Evolutionary conservation across 1,139 yeast species (phyloP), one percentile per base, ranked within the genome.

Genomic region (Yamadazyma jaroonii): DNA sequence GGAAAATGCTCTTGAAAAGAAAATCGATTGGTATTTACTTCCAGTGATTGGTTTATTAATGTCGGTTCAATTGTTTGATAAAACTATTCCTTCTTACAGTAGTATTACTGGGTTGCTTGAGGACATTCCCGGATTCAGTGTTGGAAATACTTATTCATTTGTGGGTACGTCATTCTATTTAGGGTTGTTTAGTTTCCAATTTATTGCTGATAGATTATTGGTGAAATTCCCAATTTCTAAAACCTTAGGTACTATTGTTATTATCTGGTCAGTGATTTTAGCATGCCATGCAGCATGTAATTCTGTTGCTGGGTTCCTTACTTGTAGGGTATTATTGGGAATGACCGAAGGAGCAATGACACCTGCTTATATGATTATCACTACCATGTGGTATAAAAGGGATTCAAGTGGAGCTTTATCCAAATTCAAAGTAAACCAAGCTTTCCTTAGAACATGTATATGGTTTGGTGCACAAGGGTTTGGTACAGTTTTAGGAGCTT

Each of bases 61-160:
- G 56, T 67, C 77, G 7, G 57, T 68, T 29, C 86, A 80, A 55
- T 77, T 70, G 41, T 76, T 81, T 78, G 88, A 81, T 53, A 81
- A 81, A 50, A 57, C 67, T 9, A 61, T 84, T 11, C 74, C 67
- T 29, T 63, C 79, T 11, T 73, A 71, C 39, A 85, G 85, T 4
- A 72, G 86, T 1, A 70, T 81, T 35, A 66, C 79, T 64, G 85
- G 84, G 2, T 60, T 80, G 30, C 56, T 67, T 42, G 53, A 50
- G 3, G 77, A 72, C 40, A 57, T 74, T 6, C 32, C 32, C 4
- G 25, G 9, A 4, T 22, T 23, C 13, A 20, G n/a, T 77, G 71
- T 31, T 3, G 57, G 57, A 12, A 46, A 57, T 31, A 42, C 50
- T 22, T 59, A 58, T 42, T 52, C 63, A 12, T 78, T 84, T 74